A percentile compares a stretch with the other conserved stretches of the same genome.
Conservation (phyloP, 23 red algal species). For the Porphyridium purpureum region DNA sequence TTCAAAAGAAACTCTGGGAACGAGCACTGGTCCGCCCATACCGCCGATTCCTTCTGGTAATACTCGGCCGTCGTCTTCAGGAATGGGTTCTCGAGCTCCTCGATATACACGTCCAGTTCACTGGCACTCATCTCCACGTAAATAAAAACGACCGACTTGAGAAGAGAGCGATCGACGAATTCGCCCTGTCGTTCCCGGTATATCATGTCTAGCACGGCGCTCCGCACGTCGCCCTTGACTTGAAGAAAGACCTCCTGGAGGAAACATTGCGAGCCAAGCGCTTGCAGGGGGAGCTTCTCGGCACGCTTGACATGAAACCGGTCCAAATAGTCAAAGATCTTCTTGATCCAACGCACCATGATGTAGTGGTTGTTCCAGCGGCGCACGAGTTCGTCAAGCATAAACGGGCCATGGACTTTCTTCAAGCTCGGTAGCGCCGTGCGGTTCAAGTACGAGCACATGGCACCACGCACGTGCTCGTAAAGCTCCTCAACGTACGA, state of each 20-base stretch:
- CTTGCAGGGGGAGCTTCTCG: constrained; percentile 40
- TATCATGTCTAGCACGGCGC: constrained; percentile 45
- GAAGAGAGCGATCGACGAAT: constrained; percentile 56
- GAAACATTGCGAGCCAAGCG: constrained; percentile 62
- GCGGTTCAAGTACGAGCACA: constrained; percentile 44
- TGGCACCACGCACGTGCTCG: constrained; percentile 28
- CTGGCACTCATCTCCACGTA: constrained; percentile 67
- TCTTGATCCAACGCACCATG: constrained; percentile 73
- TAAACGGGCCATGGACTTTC: constrained; percentile 19
- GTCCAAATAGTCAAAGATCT: constrained; percentile 71
- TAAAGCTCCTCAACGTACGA: constrained; percentile 61
- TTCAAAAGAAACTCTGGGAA: constrained; percentile 81
- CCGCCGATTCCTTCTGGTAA: constrained; percentile 48
- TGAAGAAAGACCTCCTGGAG: constrained; percentile 48
- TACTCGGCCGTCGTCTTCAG: constrained; percentile 56
- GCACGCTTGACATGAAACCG: constrained; percentile 59
- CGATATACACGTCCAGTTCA: constrained; percentile 61
- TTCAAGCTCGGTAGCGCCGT: constrained; percentile 28
- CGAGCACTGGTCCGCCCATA: constrained; percentile 78
- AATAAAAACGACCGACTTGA: constrained; percentile 40
- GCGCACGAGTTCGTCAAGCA: constrained; percentile 69
- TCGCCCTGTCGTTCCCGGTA: constrained; percentile 61
- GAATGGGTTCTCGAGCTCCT: constrained; percentile 68
- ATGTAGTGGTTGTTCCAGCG: constrained; percentile 83
- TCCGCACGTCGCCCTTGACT: constrained; percentile 34